These are phyloP conservation scores for Entelexis paramagnoliae DNA, from an alignment of 1,139 yeast species.

Conservation along the genomic window DNA sequence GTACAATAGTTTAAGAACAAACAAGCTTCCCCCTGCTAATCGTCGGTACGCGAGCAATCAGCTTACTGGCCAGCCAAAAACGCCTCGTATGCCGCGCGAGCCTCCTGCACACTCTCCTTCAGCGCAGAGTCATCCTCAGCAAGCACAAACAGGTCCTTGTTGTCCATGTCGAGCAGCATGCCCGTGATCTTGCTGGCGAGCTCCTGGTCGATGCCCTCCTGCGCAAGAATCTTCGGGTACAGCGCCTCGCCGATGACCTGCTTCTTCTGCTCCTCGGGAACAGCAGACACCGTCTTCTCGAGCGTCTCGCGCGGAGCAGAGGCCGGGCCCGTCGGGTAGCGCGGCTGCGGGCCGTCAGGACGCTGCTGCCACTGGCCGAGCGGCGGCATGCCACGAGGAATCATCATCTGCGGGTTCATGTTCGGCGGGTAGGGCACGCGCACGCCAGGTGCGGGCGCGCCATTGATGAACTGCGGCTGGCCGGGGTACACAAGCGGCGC, in stretches of 20 bases:
- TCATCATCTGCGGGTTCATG: slow-evolving; percentile 65
- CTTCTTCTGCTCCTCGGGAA: slow-evolving; percentile 76
- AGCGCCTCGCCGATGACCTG: slow-evolving; percentile 96
- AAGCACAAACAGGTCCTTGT: slow-evolving; percentile 78
- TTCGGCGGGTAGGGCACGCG: slow-evolving; percentile 20
- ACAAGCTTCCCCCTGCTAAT: neutral
- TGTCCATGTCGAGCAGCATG: slow-evolving; percentile 95
- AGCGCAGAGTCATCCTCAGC: slow-evolving; percentile 77
- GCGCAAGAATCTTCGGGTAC: slow-evolving; percentile 85
- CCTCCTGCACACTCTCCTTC: slow-evolving; percentile 89
- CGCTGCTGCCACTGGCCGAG: slow-evolving; percentile 61
- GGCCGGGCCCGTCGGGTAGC: slow-evolving; percentile 23
- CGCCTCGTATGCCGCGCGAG: slow-evolving; percentile 58
- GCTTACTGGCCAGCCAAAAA: slow-evolving; percentile 28
- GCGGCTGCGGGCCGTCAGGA: slow-evolving; percentile 25
- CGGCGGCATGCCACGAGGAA: slow-evolving; percentile 46
- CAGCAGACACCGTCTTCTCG: slow-evolving; percentile 32
- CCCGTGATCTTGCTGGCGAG: slow-evolving; percentile 99
- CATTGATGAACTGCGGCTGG: slow-evolving; percentile 49
- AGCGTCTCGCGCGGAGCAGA: slow-evolving; percentile 25
- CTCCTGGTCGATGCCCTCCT: slow-evolving; percentile 80
- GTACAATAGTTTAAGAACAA: neutral
- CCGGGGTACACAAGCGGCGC: slow-evolving; percentile 87
- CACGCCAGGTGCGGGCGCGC: slow-evolving; percentile 18
- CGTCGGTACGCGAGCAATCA: slow-evolving; percentile 9